Evolutionary conservation across 1,284 basidiomycete genomes (phyloP).

Genomic region (Malassezia psittaci): DNA sequence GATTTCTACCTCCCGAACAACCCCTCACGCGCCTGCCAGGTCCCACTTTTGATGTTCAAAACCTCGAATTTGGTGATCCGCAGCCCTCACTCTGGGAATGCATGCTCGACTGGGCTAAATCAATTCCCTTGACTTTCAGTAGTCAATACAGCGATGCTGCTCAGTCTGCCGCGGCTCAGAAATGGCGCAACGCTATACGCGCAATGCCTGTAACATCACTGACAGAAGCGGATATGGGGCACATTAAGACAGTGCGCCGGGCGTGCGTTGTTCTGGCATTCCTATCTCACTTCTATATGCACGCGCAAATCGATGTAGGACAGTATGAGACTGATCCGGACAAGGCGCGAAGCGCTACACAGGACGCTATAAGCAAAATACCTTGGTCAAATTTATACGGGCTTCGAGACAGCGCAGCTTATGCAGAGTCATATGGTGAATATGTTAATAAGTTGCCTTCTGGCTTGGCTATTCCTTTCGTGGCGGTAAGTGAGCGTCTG

Average conservation of each 20-base stretch:
- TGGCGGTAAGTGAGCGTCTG: slow-evolving; percentile 64
- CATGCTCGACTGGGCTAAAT: slow-evolving; percentile 51
- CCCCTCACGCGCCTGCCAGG: slow-evolving; percentile 60
- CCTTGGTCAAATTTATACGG: neutral
- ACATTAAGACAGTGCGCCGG: slow-evolving; percentile 52
- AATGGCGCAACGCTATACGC: slow-evolving; percentile 59
- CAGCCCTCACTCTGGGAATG: slow-evolving; percentile 61
- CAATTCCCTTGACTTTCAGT: slow-evolving; percentile 25
- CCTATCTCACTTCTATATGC: slow-evolving; percentile 78
- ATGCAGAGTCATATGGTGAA: slow-evolving; percentile 22
- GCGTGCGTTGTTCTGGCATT: slow-evolving; percentile 76
- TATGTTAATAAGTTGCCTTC: slow-evolving; percentile 58
- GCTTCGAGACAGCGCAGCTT: neutral
- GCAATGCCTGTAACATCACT: slow-evolving; percentile 29
- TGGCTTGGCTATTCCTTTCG: slow-evolving; percentile 59
- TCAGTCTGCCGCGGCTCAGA: slow-evolving; percentile 20
- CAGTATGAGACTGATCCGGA: neutral
- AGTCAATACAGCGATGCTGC: neutral
- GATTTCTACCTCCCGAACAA: slow-evolving; percentile 76
- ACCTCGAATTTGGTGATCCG: neutral
- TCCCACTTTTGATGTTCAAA: neutral
- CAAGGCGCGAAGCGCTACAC: neutral
- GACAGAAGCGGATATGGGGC: slow-evolving; percentile 21
- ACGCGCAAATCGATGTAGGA: slow-evolving; percentile 53
- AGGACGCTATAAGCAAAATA: neutral